Conservation (phyloP, 306 rosid genomes). For the Pyrus betulifolia region DNA sequence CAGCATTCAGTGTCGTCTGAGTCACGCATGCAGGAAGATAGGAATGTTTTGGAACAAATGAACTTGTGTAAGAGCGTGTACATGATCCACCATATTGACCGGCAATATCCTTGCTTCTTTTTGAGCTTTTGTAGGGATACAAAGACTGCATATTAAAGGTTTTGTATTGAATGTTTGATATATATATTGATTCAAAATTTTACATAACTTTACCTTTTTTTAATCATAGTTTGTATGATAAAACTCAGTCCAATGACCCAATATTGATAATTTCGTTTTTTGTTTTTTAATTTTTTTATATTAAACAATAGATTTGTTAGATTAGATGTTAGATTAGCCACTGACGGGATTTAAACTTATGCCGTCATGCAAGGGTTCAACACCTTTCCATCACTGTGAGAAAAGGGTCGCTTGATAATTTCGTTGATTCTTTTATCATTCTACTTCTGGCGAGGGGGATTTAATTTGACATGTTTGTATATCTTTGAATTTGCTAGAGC, state of each 20-base stretch:
- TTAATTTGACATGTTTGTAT: too few species aligned
- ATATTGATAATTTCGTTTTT: too few species aligned
- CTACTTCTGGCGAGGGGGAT: too few species aligned
- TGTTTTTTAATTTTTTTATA: too few species aligned
- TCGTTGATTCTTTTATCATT: too few species aligned
- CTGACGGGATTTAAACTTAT: too few species aligned
- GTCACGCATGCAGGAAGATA: slow-evolving; percentile 3
- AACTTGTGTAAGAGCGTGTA: slow-evolving; percentile 38
- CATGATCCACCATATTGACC: slow-evolving; percentile 35
- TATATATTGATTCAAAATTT: not conserved
- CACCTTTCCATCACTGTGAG: too few species aligned
- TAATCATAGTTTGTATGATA: not conserved
- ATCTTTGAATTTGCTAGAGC: too few species aligned
- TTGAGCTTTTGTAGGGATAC: slow-evolving; percentile 23
- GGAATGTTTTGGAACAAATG: slow-evolving; percentile 12
- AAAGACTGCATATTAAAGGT: slow-evolving; percentile 28
- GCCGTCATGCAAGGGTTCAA: too few species aligned
- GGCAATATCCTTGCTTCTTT: slow-evolving; percentile 11
- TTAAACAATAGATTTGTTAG: too few species aligned
- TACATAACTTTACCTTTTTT: not conserved
- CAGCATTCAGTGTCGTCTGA: slow-evolving; percentile 81
- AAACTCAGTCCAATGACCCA: not conserved
- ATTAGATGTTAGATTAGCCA: too few species aligned
- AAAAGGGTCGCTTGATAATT: too few species aligned
- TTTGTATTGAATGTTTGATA: slow-evolving; percentile 15